A percentile compares a stretch with the other conserved stretches of the same genome.
Evolutionary conservation across 352 stramenopile genomes (phyloP).

Genomic region (Pythium vanterpoolii): DNA sequence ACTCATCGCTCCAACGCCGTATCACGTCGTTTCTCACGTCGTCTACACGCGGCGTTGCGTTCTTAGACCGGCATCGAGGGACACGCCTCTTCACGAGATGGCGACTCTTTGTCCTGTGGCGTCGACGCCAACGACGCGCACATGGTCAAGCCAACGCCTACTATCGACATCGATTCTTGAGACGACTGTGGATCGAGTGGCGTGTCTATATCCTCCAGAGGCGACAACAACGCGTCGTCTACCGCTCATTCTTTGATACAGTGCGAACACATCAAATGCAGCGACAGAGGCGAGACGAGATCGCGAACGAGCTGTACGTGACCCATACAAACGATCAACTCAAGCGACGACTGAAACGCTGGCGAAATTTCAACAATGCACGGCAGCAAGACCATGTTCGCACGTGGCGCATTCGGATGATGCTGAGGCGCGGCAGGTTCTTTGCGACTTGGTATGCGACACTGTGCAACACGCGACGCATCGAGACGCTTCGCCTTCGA

Average conservation of each 20-base stretch:
- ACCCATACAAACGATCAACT: neutral
- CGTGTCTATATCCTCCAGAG: slow-evolving; percentile 2
- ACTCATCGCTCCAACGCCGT: slow-evolving; percentile 8
- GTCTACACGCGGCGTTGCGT: neutral
- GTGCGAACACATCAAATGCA: neutral
- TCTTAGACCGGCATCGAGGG: slow-evolving; percentile 15
- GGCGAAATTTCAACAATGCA: slow-evolving; percentile 9
- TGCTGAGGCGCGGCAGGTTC: slow-evolving; percentile 13
- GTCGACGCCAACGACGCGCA: neutral
- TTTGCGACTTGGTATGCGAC: slow-evolving; percentile 12
- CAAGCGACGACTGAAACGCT: slow-evolving; percentile 5
- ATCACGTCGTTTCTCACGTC: slow-evolving; percentile 13
- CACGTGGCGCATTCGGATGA: slow-evolving; percentile 7
- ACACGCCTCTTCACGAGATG: slow-evolving; percentile 8
- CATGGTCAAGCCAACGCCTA: neutral
- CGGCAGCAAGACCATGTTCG: slow-evolving; percentile 13
- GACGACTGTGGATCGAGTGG: slow-evolving; percentile 9
- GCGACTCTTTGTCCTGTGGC: slow-evolving; percentile 4
- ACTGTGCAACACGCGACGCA: neutral
- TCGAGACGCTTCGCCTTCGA: neutral
- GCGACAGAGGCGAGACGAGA: neutral
- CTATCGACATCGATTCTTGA: neutral
- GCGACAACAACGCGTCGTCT: neutral
- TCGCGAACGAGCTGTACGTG: neutral
- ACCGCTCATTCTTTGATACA: slow-evolving; percentile 7